A percentile compares a stretch with the other conserved stretches of the same genome.
These are phyloP conservation scores for Peterozyma toletana DNA, from an alignment of 805 yeast genomes.

Conservation along the genomic window DNA sequence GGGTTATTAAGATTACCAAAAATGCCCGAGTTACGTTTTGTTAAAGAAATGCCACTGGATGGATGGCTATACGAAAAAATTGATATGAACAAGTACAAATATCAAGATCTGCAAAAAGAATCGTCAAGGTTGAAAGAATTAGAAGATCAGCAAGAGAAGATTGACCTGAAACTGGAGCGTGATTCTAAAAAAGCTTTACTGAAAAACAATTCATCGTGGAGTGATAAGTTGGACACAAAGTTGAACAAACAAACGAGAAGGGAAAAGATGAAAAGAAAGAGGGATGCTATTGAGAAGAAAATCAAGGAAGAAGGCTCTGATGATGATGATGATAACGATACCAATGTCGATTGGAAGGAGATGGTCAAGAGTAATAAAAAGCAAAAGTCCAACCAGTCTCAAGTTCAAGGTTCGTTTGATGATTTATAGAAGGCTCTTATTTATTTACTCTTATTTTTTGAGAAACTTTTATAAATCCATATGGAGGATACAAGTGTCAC, in stretches of 20 bases:
- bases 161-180: constrained; percentile 20
- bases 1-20: constrained; percentile 81
- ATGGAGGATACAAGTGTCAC: too few relatives aligned
- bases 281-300: constrained; percentile 59
- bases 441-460: too few relatives aligned
- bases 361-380: constrained; percentile 60
- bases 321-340: constrained; percentile 34
- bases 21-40: constrained; percentile 80
- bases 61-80: constrained; percentile 66
- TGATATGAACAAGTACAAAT: constrained; percentile 62
- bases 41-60: constrained; percentile 50
- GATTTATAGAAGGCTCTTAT: constrained; percentile 26
- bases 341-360: constrained; percentile 82
- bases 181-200: constrained; percentile 35
- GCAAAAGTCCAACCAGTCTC: constrained; percentile 31
- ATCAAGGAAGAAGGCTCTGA: constrained; percentile 36
- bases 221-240: constrained; percentile 56
- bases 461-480: too few relatives aligned
- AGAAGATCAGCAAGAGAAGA: constrained; percentile 33
- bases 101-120: constrained; percentile 61
- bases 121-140: constrained; percentile 49
- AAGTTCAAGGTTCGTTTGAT: constrained; percentile 55
- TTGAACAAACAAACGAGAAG: constrained; percentile 57
- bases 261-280: constrained; percentile 57
- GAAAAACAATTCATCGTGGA: constrained; percentile 70